A percentile compares a stretch with the other conserved stretches of the same genome.
Evolutionary conservation across 2,329 filamentous ascomycete species (phyloP).

Genomic region (Alternaria gansuensis): DNA sequence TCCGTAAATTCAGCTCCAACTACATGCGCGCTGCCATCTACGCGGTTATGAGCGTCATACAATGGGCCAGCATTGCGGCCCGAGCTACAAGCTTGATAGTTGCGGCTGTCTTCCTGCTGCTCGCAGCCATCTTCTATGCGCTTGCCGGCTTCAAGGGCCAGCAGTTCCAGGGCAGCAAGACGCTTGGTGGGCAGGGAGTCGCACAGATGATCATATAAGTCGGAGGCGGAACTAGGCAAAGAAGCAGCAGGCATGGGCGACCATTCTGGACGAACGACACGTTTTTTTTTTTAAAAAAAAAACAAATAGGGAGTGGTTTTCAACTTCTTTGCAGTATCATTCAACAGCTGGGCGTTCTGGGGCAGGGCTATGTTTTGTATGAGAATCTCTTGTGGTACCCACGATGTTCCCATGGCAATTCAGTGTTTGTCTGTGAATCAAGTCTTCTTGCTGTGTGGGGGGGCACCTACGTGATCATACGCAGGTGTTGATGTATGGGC

Average conservation of each 20-base stretch:
- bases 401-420: constrained; percentile 1
- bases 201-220: constrained; percentile 91
- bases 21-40: constrained; percentile 96
- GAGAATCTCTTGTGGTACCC: constrained; percentile 5
- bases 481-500: constrained; percentile 10
- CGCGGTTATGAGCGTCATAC: constrained; percentile 77
- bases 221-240: not conserved
- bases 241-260: constrained; percentile 4
- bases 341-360: constrained; percentile 44
- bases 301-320: constrained; percentile 17
- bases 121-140: constrained; percentile 82
- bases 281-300: not conserved
- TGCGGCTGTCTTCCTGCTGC: constrained; percentile 79
- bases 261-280: constrained; percentile 12
- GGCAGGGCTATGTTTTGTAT: constrained; percentile 9
- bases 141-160: constrained; percentile 83
- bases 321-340: constrained; percentile 39
- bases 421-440: constrained; percentile 9
- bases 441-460: constrained; percentile 17
- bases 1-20: constrained; percentile 93
- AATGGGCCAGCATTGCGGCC: constrained; percentile 80
- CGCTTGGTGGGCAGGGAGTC: constrained; percentile 88
- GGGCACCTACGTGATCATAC: constrained; percentile 25
- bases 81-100: constrained; percentile 79
- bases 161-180: constrained; percentile 92